Evolutionary conservation across 176 grass and related monocot genomes (phyloP), one percentile per base, ranked within the genome.

Genomic region (Cenchrus purpureus): DNA sequence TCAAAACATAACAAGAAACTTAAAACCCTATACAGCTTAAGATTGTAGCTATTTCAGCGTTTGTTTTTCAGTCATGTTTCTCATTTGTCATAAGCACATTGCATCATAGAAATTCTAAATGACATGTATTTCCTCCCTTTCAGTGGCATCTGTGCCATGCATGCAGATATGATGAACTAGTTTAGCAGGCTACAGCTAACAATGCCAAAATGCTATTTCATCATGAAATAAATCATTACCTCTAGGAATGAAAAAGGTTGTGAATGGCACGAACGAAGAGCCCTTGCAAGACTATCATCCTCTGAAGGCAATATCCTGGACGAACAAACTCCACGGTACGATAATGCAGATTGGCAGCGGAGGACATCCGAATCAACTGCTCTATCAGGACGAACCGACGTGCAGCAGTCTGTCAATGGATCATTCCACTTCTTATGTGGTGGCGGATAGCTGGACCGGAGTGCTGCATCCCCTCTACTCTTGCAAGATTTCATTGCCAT

Each of bases 231-330:
- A 68, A 81, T 15, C 68, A 82, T 85, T 66, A 94, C 97, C 97
- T 94, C 88, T 22, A 89, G 73, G 81, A 94, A 96, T 37, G 94
- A 96, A 74, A 99, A 92, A 62, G 92, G 97, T 54, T 94, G 97
- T 10, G 97, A 94, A 37, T 99, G 89, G 87, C 88, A 92, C 0
- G 94, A 94, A 0, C 90, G 84, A 78, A 96, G 84, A 61, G 97
- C 97, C 81, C 92, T 96, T 8, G 88, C 97, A 25, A 99, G 75
- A 65, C 90, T 92, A 37, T 94, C 97, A 51, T 96, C 97, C 65
- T 96, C 92, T 7, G 90, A 88, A 29, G 91, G 92, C 13, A 92
- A 88, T 87, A 99, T 90, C 83, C 94, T 89, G 14, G 94, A 81
- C 0, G 97, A 99, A 87, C 79, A 86, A 70, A 92, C 66, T 4